A percentile compares a stretch with the other conserved stretches of the same genome.
phyloP scores from a whole-genome alignment of 805 yeast species.

The Starmerella ratchasimensis region DNA sequence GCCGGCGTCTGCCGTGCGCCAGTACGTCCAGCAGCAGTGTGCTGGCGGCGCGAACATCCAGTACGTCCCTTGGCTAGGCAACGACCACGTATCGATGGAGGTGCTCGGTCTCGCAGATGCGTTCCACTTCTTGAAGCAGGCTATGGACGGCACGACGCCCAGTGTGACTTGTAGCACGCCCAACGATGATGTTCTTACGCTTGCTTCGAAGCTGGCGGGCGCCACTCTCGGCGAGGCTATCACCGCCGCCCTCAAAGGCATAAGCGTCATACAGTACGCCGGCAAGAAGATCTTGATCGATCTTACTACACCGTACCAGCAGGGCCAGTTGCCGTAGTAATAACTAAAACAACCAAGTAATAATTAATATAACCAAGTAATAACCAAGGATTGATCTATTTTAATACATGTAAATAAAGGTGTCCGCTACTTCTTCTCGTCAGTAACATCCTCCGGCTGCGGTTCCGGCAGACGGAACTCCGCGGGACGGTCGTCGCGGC shows the following conservation, averaged over 20 bases:
- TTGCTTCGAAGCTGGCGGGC: not conserved
- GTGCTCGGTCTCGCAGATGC: conserved; percentile 10
- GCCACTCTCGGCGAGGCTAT: conserved; percentile 2
- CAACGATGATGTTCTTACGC: conserved; percentile 3
- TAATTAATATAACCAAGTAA: not conserved
- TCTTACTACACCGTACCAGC: not conserved
- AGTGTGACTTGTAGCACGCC: conserved; percentile 4
- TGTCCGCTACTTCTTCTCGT: conserved; percentile 23
- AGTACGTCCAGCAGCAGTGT: conserved; percentile 8
- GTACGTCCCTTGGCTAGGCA: conserved; percentile 5
- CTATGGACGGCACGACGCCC: conserved; percentile 7
- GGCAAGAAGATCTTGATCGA: not conserved
- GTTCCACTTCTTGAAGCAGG: conserved; percentile 10
- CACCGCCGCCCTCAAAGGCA: not conserved
- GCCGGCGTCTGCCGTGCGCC: conserved; percentile 13
- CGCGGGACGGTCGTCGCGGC: conserved; percentile 69
- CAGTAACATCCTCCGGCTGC: conserved; percentile 51
- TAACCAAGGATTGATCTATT: no score
- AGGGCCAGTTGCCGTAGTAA: conserved; percentile 12
- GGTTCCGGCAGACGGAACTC: conserved; percentile 72
- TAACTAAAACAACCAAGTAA: no score
- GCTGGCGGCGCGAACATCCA: conserved; percentile 8
- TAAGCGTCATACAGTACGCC: not conserved
- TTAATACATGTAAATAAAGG: no score
- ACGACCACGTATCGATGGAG: conserved; percentile 7